Evolutionary conservation across 768 basidiomycete genomes (phyloP).

Genomic region (Tylopilus subfusipes): DNA sequence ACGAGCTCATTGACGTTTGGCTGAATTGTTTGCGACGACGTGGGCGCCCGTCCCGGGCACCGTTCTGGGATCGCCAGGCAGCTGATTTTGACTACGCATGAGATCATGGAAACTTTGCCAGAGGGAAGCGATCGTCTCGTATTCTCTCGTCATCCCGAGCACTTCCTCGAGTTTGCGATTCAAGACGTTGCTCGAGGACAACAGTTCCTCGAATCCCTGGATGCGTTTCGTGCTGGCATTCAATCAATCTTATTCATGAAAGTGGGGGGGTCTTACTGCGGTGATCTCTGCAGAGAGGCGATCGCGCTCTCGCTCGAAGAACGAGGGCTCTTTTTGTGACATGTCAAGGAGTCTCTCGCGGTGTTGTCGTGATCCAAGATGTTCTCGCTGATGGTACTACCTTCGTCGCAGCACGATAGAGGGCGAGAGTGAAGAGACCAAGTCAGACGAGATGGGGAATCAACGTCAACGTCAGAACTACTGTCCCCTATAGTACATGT

Average conservation of each 20-base stretch:
- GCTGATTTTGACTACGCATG: slow-evolving; percentile 53
- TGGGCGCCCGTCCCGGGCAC: slow-evolving; percentile 72
- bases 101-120: slow-evolving; percentile 81
- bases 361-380: neutral
- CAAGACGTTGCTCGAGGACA: slow-evolving; percentile 79
- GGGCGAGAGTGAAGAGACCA: no score
- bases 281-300: slow-evolving; percentile 71
- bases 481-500: no score
- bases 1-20: slow-evolving; percentile 20
- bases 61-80: slow-evolving; percentile 32
- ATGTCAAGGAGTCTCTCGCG: slow-evolving; percentile 8
- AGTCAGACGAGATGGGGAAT: no score
- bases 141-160: slow-evolving; percentile 87
- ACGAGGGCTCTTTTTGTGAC: slow-evolving; percentile 44
- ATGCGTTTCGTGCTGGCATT: no score
- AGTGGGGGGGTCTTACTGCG: slow-evolving; percentile 42
- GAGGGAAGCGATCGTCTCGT: slow-evolving; percentile 80
- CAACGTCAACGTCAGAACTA: no score
- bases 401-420: no score
- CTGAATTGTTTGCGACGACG: slow-evolving; percentile 39
- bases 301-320: slow-evolving; percentile 81
- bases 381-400: no score
- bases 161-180: slow-evolving; percentile 94
- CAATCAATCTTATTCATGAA: neutral
- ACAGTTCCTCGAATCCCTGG: slow-evolving; percentile 84